Base-by-base conservation (phyloP, 768 basidiomycete genomes). In the Russula emetica region DNA sequence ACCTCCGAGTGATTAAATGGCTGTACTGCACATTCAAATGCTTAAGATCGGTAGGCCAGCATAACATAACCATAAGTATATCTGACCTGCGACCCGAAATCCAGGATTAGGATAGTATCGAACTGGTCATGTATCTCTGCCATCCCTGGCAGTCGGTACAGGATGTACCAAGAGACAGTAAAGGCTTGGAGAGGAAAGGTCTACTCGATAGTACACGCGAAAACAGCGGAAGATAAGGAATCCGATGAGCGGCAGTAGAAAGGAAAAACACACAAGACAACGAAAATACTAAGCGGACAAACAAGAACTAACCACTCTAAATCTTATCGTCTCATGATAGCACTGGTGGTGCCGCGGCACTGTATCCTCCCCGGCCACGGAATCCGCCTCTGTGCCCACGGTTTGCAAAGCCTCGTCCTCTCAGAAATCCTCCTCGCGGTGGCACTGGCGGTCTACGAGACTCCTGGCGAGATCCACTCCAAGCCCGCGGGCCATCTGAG, bases 1-100 rank as follows among this genome's bases (percentile, higher is more conserved):
- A 98, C 85, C 97, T 83, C 73, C 97, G 80, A 8, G 95, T 97
- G 75, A 98, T 98, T 67, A 99, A 79, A 80, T 98, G 97, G 68
- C 95, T 95, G 76, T 96, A 96, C 94, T 96, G 74, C 49, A 70
- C 61, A 49, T 4, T 26, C 34, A 67, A 60, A 60, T 55, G 55
- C 49, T 69, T 69, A 62, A 63, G 58, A 45, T 61, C 60, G n/a
- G 42, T 42, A 58, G 34, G 20, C 34, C 50, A 30, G 2, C 9
- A 42, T 20, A 26, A 36, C 53, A 58, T 32, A 32, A 30, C 20
- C 53, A 57, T 30, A 28, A 30, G 16, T 28, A 26, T 56, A 26
- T 56, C 78, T 68, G 70, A 96, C 94, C 83, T 94, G 95, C 11
- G 94, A 97, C 59, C 96, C 96, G 76, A 98, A 98, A 76, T 98